Evolutionary conservation across 163 green algal species (phyloP).

Genomic region (Smithsoniella earleae): DNA sequence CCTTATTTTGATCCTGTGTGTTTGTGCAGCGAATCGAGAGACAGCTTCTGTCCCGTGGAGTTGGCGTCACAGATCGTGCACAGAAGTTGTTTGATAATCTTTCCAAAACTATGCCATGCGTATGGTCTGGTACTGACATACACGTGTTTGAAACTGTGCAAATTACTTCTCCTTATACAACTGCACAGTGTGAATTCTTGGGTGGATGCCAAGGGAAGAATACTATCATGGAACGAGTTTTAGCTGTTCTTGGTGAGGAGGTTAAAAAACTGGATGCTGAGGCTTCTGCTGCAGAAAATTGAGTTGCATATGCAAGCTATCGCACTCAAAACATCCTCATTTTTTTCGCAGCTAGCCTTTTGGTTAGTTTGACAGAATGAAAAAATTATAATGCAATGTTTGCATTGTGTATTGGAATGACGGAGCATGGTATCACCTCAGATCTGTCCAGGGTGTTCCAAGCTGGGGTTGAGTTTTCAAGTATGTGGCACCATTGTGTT

Average conservation of each 20-base stretch:
- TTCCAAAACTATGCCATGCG: conserved; percentile 11
- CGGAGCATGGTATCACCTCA: no score
- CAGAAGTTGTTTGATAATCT: conserved; percentile 13
- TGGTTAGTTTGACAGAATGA: no score
- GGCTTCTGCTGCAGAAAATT: no score
- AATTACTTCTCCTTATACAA: background rate
- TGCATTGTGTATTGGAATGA: no score
- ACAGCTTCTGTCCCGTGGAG: background rate
- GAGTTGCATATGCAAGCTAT: no score
- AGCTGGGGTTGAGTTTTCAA: no score
- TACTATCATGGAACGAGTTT: conserved; percentile 5
- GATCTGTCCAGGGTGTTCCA: no score
- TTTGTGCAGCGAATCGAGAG: conserved; percentile 6
- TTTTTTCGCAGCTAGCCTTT: no score
- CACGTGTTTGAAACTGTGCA: background rate
- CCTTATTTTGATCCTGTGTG: no score
- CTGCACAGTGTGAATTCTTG: background rate
- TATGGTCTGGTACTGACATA: background rate
- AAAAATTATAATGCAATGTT: no score
- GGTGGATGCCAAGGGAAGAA: background rate
- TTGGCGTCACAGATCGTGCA: conserved; percentile 1
- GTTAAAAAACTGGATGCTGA: background rate
- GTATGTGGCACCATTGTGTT: no score
- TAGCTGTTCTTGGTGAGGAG: background rate
- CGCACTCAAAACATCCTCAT: no score